Conservation (phyloP, 2,329 filamentous ascomycete species). For the Erysiphe pulchra region DNA sequence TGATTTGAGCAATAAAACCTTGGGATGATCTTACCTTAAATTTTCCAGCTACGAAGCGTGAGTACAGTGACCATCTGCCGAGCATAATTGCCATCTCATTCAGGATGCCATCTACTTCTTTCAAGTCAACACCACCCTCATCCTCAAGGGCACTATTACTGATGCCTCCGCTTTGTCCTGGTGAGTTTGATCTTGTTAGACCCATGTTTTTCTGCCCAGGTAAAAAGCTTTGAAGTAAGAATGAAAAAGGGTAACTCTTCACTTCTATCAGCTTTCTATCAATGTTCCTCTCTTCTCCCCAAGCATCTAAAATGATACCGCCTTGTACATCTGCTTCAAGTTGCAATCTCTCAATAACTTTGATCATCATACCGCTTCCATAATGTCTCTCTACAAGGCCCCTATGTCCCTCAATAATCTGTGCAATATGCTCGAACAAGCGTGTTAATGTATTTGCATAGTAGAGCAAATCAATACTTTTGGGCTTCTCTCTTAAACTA, state of each 20-base stretch:
- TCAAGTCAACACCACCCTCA: slow-evolving; percentile 81
- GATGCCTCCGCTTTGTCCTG: slow-evolving; percentile 30
- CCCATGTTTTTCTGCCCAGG: slow-evolving; percentile 38
- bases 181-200: slow-evolving; percentile 49
- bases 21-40: slow-evolving; percentile 35
- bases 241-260: slow-evolving; percentile 94
- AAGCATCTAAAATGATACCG: slow-evolving; percentile 84
- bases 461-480: slow-evolving; percentile 56
- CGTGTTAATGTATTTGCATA: slow-evolving; percentile 78
- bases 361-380: slow-evolving; percentile 74
- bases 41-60: slow-evolving; percentile 67
- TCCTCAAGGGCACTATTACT: slow-evolving; percentile 49
- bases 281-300: slow-evolving; percentile 69
- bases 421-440: slow-evolving; percentile 89
- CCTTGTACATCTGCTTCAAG: slow-evolving; percentile 90
- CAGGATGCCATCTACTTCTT: slow-evolving; percentile 69
- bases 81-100: slow-evolving; percentile 84
- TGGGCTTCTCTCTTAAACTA: slow-evolving; percentile 46
- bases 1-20: slow-evolving; percentile 7
- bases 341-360: slow-evolving; percentile 78
- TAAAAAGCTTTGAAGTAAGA: slow-evolving; percentile 82
- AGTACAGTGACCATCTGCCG: slow-evolving; percentile 76
- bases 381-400: slow-evolving; percentile 85
- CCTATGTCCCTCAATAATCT: slow-evolving; percentile 83
- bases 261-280: slow-evolving; percentile 78